These are phyloP conservation scores for Auriscalpium microsporum DNA, from an alignment of 768 basidiomycete species.

Conservation along the genomic window DNA sequence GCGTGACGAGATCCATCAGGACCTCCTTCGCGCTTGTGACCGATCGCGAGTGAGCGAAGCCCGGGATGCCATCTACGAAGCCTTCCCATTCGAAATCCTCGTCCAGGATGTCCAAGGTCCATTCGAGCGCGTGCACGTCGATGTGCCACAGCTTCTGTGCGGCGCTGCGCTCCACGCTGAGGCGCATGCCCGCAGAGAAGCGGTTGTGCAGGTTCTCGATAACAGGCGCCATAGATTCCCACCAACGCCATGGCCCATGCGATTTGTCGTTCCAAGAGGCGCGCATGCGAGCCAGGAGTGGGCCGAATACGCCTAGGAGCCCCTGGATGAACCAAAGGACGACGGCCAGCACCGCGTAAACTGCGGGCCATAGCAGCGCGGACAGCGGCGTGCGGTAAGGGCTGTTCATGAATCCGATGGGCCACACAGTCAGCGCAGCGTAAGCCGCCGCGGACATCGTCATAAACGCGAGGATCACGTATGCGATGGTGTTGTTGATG, in stretches of 20 bases:
- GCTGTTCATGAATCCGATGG: constrained; percentile 4
- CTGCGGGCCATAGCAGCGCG: background rate
- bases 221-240: background rate
- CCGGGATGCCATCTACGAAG: constrained; percentile 1
- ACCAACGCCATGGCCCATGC: background rate
- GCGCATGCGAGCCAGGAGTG: background rate
- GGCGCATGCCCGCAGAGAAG: background rate
- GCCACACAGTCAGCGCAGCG: constrained; percentile 3
- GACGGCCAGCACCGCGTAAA: background rate
- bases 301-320: background rate
- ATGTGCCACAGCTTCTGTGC: background rate
- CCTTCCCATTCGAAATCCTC: background rate
- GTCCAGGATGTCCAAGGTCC: background rate
- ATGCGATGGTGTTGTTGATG: constrained; percentile 7
- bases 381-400: constrained; percentile 13
- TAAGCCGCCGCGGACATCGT: background rate
- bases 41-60: background rate
- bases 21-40: background rate
- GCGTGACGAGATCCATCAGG: background rate
- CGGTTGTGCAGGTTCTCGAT: background rate
- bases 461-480: background rate
- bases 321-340: background rate
- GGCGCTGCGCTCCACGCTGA: background rate
- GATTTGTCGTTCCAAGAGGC: background rate
- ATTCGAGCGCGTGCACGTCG: background rate